These are phyloP conservation scores for Phytophthora uliginosa DNA, from an alignment of 352 stramenopile genomes.

Conservation along the genomic window DNA sequence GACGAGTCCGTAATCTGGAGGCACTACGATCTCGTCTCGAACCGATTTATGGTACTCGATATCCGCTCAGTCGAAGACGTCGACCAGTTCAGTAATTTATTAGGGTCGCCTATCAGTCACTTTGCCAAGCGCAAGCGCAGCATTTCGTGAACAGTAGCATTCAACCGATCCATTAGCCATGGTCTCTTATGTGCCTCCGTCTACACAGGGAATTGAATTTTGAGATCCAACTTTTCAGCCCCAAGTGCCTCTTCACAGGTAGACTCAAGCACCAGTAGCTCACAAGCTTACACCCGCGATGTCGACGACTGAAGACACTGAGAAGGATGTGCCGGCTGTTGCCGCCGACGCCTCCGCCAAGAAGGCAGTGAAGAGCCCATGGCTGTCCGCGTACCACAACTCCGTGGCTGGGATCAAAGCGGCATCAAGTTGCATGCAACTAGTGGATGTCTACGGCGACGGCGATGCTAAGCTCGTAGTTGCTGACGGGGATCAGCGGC, in stretches of 20 bases:
- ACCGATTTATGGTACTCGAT: conserved; percentile 79
- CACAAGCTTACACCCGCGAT: background rate
- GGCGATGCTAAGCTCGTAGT: conserved; percentile 86
- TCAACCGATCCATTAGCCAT: no score
- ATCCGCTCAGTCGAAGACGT: conserved; percentile 39
- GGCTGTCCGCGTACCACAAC: conserved; percentile 93
- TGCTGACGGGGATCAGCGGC: conserved; percentile 78
- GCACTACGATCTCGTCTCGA: conserved; percentile 71
- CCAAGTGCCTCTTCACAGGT: conserved; percentile 30
- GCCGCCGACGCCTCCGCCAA: conserved; percentile 22
- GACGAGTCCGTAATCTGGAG: conserved; percentile 84
- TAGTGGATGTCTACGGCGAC: conserved; percentile 88
- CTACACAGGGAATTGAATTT: background rate
- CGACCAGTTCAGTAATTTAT: conserved; percentile 46
- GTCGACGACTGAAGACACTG: conserved; percentile 29
- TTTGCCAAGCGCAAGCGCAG: conserved; percentile 44
- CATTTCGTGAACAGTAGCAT: conserved; percentile 37
- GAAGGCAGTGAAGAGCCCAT: conserved; percentile 60
- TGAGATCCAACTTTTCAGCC: conserved; percentile 29
- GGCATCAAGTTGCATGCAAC: conserved; percentile 77
- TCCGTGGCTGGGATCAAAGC: conserved; percentile 90
- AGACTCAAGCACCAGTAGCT: background rate
- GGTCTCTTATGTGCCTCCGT: background rate
- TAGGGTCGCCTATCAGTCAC: conserved; percentile 28
- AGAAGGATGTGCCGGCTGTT: conserved; percentile 20